Evolutionary conservation across 306 rosid species (phyloP).

Genomic region (Malus sieversii): DNA sequence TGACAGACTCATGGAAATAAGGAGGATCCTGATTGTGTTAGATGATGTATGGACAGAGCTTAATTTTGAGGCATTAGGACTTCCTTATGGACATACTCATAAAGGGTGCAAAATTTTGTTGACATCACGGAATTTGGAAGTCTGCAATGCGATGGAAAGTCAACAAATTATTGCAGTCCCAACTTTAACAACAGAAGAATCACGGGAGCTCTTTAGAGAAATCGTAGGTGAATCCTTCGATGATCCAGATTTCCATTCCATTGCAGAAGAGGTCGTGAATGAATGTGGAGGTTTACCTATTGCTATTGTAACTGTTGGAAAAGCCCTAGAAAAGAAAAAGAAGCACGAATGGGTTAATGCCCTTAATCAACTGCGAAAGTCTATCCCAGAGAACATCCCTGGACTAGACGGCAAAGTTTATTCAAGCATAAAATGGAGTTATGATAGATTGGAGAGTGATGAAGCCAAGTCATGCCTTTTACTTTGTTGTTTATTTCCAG

Average conservation of each 20-base stretch:
- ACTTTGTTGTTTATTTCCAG: slow-evolving; percentile 18
- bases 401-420: background rate
- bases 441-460: background rate
- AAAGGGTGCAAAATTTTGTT: slow-evolving; percentile 20
- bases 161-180: slow-evolving; percentile 1
- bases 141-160: slow-evolving; percentile 5
- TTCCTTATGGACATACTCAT: slow-evolving; percentile 4
- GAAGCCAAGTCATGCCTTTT: slow-evolving; percentile 11
- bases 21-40: slow-evolving; percentile 4
- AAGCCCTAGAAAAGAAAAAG: background rate
- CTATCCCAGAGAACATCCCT: background rate
- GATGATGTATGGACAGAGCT: slow-evolving; percentile 28
- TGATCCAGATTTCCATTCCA: background rate
- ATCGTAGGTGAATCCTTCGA: background rate
- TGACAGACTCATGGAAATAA: background rate
- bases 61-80: slow-evolving; percentile 17
- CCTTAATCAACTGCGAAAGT: background rate
- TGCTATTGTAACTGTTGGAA: slow-evolving; percentile 27
- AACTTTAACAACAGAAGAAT: background rate
- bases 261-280: background rate
- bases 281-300: slow-evolving; percentile 38
- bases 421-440: slow-evolving; percentile 6
- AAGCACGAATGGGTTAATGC: slow-evolving; percentile 17
- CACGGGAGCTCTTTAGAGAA: slow-evolving; percentile 13
- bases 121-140: slow-evolving; percentile 22